A percentile compares a stretch with the other conserved stretches of the same genome.
phyloP scores from a whole-genome alignment of 768 basidiomycete species.

The Trametes cingulata region DNA sequence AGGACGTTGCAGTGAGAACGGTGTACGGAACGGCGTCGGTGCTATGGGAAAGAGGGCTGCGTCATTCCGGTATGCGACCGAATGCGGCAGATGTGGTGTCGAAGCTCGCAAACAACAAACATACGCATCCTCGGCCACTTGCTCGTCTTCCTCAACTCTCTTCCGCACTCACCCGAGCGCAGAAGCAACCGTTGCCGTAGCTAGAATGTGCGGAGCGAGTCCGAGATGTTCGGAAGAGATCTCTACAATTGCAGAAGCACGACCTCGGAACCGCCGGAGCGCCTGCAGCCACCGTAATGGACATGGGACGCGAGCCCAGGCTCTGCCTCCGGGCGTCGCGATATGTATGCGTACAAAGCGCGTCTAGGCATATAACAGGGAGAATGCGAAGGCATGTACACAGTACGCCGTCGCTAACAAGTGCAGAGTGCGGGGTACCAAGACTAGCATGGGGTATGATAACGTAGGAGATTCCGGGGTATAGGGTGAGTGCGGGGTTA shows the following conservation, averaged over 20 bases:
- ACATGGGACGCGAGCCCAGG: neutral
- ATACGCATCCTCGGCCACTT: neutral
- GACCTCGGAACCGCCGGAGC: neutral
- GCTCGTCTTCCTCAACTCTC: neutral
- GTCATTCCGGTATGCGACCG: slow-evolving; percentile 11
- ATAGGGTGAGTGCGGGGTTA: neutral
- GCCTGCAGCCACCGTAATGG: neutral
- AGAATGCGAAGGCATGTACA: neutral
- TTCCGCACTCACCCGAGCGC: slow-evolving; percentile 3
- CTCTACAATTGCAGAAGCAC: neutral
- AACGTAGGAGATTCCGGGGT: slow-evolving; percentile 1
- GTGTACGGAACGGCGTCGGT: neutral
- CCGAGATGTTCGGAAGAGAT: slow-evolving; percentile 10
- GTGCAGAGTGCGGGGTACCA: neutral
- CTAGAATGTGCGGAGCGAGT: neutral
- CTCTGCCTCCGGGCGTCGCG: too few relatives aligned
- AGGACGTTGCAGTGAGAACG: neutral
- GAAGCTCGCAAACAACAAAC: neutral
- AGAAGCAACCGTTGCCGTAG: neutral
- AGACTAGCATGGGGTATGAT: slow-evolving; percentile 2
- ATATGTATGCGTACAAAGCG: too few relatives aligned
- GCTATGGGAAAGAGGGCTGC: neutral
- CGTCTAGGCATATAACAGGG: neutral
- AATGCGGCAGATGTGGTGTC: neutral
- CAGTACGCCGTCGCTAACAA: neutral